These are phyloP conservation scores for Syncephalastrum racemosum DNA, from an alignment of 371 early-diverging fungal species.

Conservation along the genomic window DNA sequence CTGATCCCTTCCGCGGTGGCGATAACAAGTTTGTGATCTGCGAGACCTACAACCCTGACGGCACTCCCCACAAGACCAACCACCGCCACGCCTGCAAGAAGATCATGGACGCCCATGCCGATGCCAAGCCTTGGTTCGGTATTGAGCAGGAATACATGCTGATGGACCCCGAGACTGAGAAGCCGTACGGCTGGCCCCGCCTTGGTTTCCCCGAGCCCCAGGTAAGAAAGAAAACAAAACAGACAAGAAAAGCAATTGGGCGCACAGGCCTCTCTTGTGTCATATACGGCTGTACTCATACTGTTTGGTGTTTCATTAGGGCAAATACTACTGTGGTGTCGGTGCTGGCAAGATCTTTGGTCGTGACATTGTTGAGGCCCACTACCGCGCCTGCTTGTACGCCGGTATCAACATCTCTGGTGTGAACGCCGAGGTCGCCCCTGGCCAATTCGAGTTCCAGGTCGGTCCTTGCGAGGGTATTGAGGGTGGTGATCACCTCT, in stretches of 20 bases:
- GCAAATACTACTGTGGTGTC: constrained; percentile 62
- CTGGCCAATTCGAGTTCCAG: constrained; percentile 56
- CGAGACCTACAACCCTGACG: constrained; percentile 56
- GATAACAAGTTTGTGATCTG: constrained; percentile 61
- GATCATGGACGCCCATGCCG: constrained; percentile 47
- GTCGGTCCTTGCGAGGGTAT: constrained; percentile 59
- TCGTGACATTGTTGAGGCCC: constrained; percentile 66
- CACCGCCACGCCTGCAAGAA: constrained; percentile 46
- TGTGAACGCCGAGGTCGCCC: constrained; percentile 54
- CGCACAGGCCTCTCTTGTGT: not conserved
- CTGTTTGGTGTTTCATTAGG: constrained; percentile 12
- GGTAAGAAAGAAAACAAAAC: constrained; percentile 21
- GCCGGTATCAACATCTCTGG: constrained; percentile 55
- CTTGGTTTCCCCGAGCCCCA: constrained; percentile 63
- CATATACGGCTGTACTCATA: not conserved
- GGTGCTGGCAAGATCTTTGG: constrained; percentile 51
- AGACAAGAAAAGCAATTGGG: constrained; percentile 6
- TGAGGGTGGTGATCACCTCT: constrained; percentile 47
- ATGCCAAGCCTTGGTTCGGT: constrained; percentile 60
- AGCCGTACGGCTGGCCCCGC: constrained; percentile 61
- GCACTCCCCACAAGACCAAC: constrained; percentile 61
- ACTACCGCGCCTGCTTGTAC: constrained; percentile 57
- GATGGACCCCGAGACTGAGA: constrained; percentile 51
- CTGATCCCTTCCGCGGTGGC: constrained; percentile 64
- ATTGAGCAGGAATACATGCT: constrained; percentile 66